Base-by-base conservation (phyloP, 148 eudicot genomes). In the Rhododendron griersonianum region DNA sequence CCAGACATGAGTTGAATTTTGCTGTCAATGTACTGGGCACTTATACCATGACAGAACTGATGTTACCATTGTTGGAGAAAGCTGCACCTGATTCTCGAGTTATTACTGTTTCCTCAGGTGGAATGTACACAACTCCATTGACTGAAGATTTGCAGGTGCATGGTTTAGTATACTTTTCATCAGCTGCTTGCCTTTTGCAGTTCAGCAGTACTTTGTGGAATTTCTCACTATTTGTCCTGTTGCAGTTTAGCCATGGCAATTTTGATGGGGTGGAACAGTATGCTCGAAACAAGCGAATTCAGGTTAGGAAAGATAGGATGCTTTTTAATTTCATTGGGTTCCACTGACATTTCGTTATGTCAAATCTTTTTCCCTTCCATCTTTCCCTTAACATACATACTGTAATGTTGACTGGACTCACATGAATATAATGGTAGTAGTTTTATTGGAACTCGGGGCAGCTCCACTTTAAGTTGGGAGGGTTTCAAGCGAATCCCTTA, bases 11-110 rank as follows among this genome's bases (percentile, higher is more conserved):
- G 93, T 78, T 93, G 91, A 97, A 89, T 87, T 97, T 97, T 90
- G 96, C 98, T 73, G 95, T 97, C 67, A 97, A 94, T 88, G 99
- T 95, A 21, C 87, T 97, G 69, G 99, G 99, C 80, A 93, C 98
- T 80, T 95, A 91, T 83, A 81, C 92, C 65, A 81, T 94, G 87
- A 97, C 99, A 84, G 98, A 95, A 81, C 83, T 84, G 14, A 92
- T 97, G 94, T 30, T 95, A 86, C 98, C 99, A 11, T 87, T 91
- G 88, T 85, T 97, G 89, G 98, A 95, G 90, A 95, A 94, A 89
- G 98, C 98, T 85, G 92, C 92, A 37, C 98, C 98, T 80, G 98
- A 97, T 92, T 93, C 98, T 83, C 94, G 96, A 89, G 98, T 95
- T 3, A 94, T 97, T 67, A 94, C 99, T 39, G 98, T 97, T 61